These are phyloP conservation scores for Thraustotheca clavata DNA, from an alignment of 352 stramenopile species.

Conservation along the genomic window DNA sequence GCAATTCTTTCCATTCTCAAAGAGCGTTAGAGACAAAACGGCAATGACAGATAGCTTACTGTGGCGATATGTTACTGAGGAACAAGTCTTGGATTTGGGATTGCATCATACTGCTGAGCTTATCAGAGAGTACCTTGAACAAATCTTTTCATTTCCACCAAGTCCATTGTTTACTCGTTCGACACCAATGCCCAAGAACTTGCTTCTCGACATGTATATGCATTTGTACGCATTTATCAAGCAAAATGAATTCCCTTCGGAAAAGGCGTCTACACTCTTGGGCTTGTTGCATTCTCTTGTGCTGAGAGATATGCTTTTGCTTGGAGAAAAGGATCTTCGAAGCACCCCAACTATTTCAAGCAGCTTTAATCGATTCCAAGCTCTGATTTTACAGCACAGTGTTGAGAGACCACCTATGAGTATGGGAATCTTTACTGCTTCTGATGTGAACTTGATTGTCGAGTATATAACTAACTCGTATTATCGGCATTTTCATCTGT, in stretches of 20 bases:
- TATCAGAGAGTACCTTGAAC: not conserved
- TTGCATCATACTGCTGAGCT: not conserved
- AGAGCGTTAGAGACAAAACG: not conserved
- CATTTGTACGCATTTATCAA: slow-evolving; percentile 46
- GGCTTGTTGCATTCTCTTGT: slow-evolving; percentile 63
- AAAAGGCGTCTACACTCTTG: slow-evolving; percentile 58
- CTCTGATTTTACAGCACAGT: slow-evolving; percentile 25
- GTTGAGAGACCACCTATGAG: slow-evolving; percentile 27
- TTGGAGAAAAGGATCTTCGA: slow-evolving; percentile 26
- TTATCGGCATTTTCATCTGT: slow-evolving; percentile 69
- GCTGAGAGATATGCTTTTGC: slow-evolving; percentile 35
- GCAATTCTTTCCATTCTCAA: not conserved
- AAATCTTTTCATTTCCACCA: slow-evolving; percentile 7
- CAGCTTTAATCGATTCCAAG: slow-evolving; percentile 57
- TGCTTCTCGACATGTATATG: slow-evolving; percentile 20
- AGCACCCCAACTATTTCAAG: slow-evolving; percentile 31
- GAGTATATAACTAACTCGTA: slow-evolving; percentile 73
- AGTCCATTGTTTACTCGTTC: not conserved
- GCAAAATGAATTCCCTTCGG: slow-evolving; percentile 41
- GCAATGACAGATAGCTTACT: slow-evolving; percentile 17
- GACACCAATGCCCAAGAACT: not conserved
- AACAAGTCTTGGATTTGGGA: slow-evolving; percentile 1
- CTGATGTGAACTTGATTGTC: slow-evolving; percentile 45
- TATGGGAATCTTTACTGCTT: slow-evolving; percentile 35
- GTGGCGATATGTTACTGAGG: slow-evolving; percentile 6